Conservation (phyloP, 2,329 filamentous ascomycete species). For the Scolecobasidium constrictum region DNA sequence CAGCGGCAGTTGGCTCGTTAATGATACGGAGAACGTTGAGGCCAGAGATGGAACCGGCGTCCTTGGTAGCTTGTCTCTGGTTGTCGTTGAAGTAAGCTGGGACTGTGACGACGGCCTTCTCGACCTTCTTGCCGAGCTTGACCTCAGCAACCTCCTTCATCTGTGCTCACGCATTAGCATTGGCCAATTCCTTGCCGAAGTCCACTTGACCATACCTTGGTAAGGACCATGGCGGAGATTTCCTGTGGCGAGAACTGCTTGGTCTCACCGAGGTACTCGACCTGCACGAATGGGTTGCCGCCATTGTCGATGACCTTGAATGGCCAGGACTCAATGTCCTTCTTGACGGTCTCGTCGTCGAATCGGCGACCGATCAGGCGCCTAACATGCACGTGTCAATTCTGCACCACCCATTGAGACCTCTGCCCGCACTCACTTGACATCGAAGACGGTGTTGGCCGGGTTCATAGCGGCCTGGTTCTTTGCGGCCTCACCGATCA, state of each 20-base stretch:
- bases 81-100: constrained; percentile 99
- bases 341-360: constrained; percentile 94
- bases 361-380: constrained; percentile 95
- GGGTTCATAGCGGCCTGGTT: constrained; percentile 99
- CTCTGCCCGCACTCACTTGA: constrained; percentile 60
- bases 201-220: constrained; percentile 79
- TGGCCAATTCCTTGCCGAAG: no score
- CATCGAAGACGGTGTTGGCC: constrained; percentile 94
- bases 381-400: constrained; percentile 40
- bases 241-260: constrained; percentile 98
- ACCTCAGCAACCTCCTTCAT: constrained; percentile 99
- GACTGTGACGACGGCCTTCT: constrained; percentile 98
- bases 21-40: constrained; percentile 99
- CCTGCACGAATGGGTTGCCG: constrained; percentile 83
- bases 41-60: constrained; percentile 91
- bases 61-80: constrained; percentile 97
- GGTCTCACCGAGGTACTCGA: constrained; percentile 87
- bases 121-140: constrained; percentile 97
- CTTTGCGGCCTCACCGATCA: constrained; percentile 99
- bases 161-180: constrained; percentile 46
- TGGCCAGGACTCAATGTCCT: constrained; percentile 97
- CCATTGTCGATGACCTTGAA: constrained; percentile 94
- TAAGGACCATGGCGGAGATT: constrained; percentile 97
- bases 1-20: constrained; percentile 96
- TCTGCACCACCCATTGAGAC: constrained; percentile 5